These are phyloP conservation scores for Ilyonectria robusta DNA, from an alignment of 2,329 filamentous ascomycete genomes.

Conservation along the genomic window DNA sequence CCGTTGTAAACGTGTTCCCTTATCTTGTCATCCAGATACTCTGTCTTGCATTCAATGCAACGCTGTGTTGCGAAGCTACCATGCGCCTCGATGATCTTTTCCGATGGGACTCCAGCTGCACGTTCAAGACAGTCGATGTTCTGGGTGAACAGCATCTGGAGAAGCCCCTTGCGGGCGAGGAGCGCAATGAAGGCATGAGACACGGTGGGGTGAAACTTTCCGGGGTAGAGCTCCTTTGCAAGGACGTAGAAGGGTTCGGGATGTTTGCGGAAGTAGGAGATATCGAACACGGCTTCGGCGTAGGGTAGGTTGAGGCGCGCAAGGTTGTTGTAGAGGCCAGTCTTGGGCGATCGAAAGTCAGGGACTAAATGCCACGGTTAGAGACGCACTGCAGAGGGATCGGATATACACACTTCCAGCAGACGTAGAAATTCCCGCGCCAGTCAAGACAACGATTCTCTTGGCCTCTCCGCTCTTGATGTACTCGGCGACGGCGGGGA, in stretches of 20 bases:
- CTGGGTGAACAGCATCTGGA: conserved; percentile 93
- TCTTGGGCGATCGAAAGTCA: conserved; percentile 94
- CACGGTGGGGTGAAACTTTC: conserved; percentile 88
- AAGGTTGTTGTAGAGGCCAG: conserved; percentile 94
- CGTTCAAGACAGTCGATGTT: conserved; percentile 98
- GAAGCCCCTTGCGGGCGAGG: conserved; percentile 81
- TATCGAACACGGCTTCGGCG: conserved; percentile 95
- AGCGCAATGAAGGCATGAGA: conserved; percentile 91
- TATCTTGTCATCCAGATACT: conserved; percentile 84
- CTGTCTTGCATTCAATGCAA: conserved; percentile 87
- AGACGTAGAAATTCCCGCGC: conserved; percentile 88
- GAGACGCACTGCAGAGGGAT: not conserved
- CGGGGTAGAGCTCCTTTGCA: conserved; percentile 92
- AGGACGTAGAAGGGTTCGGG: conserved; percentile 93
- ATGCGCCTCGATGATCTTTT: conserved; percentile 92
- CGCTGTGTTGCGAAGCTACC: conserved; percentile 93
- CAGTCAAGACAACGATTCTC: conserved; percentile 89
- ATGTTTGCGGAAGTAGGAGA: conserved; percentile 86
- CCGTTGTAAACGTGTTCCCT: conserved; percentile 75
- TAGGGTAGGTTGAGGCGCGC: conserved; percentile 87
- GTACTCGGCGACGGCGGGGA: conserved; percentile 84
- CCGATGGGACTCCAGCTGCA: conserved; percentile 83
- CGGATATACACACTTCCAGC: conserved; percentile 66
- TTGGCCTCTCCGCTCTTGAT: conserved; percentile 79
- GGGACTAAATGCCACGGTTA: conserved; percentile 71